These are phyloP conservation scores for Cardamine resedifolia DNA, from an alignment of 345 rosid species.

Conservation along the genomic window DNA sequence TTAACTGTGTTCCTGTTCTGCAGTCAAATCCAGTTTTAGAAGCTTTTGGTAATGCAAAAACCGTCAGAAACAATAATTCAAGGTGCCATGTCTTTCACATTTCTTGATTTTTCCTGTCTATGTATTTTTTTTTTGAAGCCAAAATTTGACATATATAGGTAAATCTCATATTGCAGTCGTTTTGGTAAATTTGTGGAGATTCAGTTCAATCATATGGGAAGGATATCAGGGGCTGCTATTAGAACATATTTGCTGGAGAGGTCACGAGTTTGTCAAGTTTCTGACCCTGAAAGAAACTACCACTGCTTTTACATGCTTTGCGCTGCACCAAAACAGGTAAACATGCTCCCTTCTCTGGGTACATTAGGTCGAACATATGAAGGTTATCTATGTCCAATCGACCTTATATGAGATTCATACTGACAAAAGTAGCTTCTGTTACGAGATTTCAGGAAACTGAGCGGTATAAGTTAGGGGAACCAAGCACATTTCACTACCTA, in stretches of 20 bases:
- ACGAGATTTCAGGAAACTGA: conserved; percentile 59
- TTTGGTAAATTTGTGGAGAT: conserved; percentile 98
- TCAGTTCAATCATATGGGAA: conserved; percentile 80
- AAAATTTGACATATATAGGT: conserved; percentile 18
- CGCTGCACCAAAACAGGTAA: conserved; percentile 87
- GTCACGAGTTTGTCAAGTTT: conserved; percentile 98
- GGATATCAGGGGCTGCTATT: conserved; percentile 96
- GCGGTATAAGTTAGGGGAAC: conserved; percentile 72
- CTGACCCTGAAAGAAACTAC: conserved; percentile 98
- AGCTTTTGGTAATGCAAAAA: conserved; percentile 99
- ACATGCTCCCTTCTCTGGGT: conserved; percentile 25
- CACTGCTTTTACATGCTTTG: conserved; percentile 99
- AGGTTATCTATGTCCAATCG: conserved; percentile 7
- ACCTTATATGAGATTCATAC: conserved; percentile 16
- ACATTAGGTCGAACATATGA: conserved; percentile 14
- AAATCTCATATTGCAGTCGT: conserved; percentile 60
- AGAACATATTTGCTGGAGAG: conserved; percentile 96
- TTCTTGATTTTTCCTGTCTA: conserved; percentile 10
- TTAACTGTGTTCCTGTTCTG: conserved; percentile 10
- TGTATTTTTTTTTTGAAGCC: conserved; percentile 22
- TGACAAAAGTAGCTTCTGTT: conserved; percentile 9
- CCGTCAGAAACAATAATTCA: conserved; percentile 93
- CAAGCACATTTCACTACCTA: conserved; percentile 82
- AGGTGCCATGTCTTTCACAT: conserved; percentile 47
- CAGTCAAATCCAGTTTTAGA: conserved; percentile 99